Conservation (phyloP, 1,284 basidiomycete species). For the Gomphus sp. region DNA sequence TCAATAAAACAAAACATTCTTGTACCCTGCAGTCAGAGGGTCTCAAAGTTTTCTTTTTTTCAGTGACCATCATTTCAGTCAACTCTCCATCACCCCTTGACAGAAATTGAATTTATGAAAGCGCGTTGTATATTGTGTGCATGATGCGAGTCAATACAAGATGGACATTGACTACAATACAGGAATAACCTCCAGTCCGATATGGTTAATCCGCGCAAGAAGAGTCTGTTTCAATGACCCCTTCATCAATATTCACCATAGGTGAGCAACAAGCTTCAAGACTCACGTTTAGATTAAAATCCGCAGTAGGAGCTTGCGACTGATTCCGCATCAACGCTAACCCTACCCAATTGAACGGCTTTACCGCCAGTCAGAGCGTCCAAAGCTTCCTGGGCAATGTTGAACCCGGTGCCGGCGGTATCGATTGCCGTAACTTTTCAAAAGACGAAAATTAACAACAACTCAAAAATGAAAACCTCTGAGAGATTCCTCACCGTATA, state of each 20-base stretch:
- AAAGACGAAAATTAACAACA: not conserved
- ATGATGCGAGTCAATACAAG: too few species aligned
- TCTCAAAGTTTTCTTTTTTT: too few species aligned
- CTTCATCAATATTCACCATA: not conserved
- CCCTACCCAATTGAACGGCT: constrained; percentile 13
- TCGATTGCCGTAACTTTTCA: constrained; percentile 30
- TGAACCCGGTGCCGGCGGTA: constrained; percentile 28
- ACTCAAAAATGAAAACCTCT: not conserved
- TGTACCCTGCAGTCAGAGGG: too few species aligned
- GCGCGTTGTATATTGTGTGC: too few species aligned
- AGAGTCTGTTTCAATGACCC: too few species aligned
- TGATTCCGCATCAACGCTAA: constrained; percentile 11
- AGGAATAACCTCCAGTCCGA: too few species aligned
- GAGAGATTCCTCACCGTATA: constrained; percentile 17
- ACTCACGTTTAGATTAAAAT: constrained; percentile 2
- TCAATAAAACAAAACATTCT: too few species aligned
- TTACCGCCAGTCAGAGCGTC: constrained; percentile 14
- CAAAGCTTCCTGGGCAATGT: constrained; percentile 22
- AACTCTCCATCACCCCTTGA: too few species aligned
- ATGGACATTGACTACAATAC: too few species aligned
- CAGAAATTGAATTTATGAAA: too few species aligned
- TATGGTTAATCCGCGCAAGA: too few species aligned
- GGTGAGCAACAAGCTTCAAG: not conserved
- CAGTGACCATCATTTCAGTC: too few species aligned
- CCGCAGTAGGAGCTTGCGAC: constrained; percentile 14